A percentile compares a stretch with the other conserved stretches of the same genome.
These are phyloP conservation scores for Elymus sibiricus DNA, from an alignment of 176 grass and related monocot species.

Conservation along the genomic window DNA sequence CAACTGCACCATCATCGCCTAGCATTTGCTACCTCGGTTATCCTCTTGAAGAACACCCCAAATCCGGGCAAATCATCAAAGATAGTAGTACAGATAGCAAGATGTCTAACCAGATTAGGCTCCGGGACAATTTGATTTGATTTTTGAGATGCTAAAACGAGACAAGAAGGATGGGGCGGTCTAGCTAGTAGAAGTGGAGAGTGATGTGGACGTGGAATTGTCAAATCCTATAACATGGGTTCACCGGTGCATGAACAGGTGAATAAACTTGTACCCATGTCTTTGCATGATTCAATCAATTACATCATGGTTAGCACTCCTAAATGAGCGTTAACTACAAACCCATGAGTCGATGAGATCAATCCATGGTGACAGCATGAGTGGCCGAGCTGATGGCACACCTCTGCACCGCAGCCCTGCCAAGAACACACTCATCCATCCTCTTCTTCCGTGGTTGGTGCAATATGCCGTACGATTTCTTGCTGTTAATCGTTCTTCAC, in stretches of 20 bases:
- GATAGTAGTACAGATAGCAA: no score
- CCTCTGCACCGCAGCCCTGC: neutral
- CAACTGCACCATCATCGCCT: no score
- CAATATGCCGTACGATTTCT: no score
- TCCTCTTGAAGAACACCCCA: no score
- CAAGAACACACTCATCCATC: neutral
- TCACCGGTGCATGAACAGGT: neutral
- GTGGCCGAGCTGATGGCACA: neutral
- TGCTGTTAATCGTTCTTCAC: neutral
- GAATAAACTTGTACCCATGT: no score
- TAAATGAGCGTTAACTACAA: neutral
- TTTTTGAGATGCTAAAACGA: no score
- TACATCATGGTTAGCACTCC: no score
- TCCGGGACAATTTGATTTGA: no score
- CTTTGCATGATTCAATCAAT: no score
- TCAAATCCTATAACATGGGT: neutral
- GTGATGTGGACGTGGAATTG: neutral
- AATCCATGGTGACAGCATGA: neutral
- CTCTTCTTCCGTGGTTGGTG: neutral
- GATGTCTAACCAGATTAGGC: no score
- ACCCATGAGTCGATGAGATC: neutral
- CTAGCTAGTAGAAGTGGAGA: neutral
- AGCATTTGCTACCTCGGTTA: no score
- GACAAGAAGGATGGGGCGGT: neutral
- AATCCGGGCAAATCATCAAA: no score